These are phyloP conservation scores for Gryganskiella cystojenkinii DNA, from an alignment of 192 early-diverging fungal genomes.

Conservation along the genomic window DNA sequence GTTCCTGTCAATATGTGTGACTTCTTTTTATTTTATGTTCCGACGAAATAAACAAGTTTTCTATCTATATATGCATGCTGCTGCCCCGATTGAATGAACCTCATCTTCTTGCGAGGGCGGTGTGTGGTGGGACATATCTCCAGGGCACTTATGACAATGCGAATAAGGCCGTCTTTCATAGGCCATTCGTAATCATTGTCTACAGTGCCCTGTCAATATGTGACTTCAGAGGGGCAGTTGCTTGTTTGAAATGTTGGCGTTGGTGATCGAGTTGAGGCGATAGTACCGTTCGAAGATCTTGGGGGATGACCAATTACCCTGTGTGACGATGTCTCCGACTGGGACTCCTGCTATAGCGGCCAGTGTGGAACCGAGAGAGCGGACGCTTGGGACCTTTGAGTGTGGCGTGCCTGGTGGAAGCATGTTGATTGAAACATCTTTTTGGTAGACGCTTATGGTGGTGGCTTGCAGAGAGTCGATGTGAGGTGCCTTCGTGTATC, in stretches of 20 bases:
- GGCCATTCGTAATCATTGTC: neutral
- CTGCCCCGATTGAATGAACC: no score
- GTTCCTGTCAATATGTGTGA: no score
- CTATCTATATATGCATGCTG: no score
- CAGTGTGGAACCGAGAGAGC: neutral
- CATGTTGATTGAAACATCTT: neutral
- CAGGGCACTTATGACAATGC: no score
- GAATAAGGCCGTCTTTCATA: no score
- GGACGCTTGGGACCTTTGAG: conserved; percentile 2
- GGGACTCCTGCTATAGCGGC: conserved; percentile 12
- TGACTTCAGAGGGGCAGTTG: conserved; percentile 18
- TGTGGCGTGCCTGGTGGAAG: neutral
- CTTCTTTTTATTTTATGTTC: no score
- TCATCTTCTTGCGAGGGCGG: no score
- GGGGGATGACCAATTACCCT: conserved; percentile 17
- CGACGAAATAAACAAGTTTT: no score
- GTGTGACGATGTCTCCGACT: conserved; percentile 18
- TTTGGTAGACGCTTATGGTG: conserved; percentile 7
- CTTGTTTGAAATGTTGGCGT: neutral
- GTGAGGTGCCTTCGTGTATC: no score
- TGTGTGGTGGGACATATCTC: no score
- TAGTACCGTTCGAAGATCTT: conserved; percentile 25
- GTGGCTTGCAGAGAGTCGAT: neutral
- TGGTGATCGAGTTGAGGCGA: conserved; percentile 3
- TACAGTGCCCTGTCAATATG: neutral